Base-by-base conservation (phyloP, 768 basidiomycete genomes). In the Calocera viscosa region DNA sequence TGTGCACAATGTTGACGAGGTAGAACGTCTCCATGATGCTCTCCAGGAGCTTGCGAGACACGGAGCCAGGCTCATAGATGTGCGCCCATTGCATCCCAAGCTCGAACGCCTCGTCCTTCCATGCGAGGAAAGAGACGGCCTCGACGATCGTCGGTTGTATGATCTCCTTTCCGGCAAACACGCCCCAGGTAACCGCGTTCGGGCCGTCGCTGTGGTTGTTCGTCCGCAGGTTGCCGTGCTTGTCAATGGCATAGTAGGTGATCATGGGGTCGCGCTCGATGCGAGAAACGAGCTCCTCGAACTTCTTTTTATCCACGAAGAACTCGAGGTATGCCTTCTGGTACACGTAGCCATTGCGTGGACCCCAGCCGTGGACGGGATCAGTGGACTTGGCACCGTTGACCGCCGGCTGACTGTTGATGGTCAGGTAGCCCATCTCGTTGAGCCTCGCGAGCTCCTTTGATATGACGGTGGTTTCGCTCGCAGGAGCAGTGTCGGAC, bases 131-230 rank as follows among this genome's bases (percentile, higher is more conserved):
- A 74, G 92, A 94, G 72, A 95, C 89, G 1, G 94, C 91, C 75
- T 97, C 94, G 24, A 97, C 94, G 69, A 96, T 92, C 22, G 94
- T 97, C 24, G 94, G 94, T 74, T 95, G 93, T 60, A 95, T 79
- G 71, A 96, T 90, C 80, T 96, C 94, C 76, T 97, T 97, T 66
- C 91, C 91, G 2, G 94, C 92, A 82, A 95, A 97, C 10, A 96
- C 91, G 69, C 94, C 94, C 94, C 94, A 97, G 1, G 94, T 97
- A 19, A 97, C 93, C n/a, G 94, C 94, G 72, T 96, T 97, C 30
- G 96, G 94, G 1, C 94, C 93, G 64, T 96, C 94, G 1, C 88
- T 90, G 72, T 92, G 90, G 17, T 86, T 94, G 80, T 98, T 99
- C 63, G 96, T 97, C 66, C 88, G 85, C 64, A 99, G 80, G 75